These are phyloP conservation scores for Trichoderma aggressivum DNA, from an alignment of 2,329 filamentous ascomycete species.

Conservation along the genomic window DNA sequence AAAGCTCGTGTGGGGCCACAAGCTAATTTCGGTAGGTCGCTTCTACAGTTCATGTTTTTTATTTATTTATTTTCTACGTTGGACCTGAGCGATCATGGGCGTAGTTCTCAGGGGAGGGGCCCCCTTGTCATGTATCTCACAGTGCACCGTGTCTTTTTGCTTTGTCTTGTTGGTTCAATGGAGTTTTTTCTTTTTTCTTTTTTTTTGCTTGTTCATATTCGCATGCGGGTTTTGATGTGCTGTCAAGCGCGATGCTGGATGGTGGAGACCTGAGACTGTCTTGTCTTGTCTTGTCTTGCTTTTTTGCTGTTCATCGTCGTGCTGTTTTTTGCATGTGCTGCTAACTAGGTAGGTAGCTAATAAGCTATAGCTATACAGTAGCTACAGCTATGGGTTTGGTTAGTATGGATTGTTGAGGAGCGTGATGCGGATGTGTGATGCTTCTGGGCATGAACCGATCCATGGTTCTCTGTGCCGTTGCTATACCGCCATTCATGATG, in stretches of 20 bases:
- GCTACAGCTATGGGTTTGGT: neutral
- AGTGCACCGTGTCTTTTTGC: neutral
- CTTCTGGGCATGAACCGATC: neutral
- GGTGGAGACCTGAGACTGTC: neutral
- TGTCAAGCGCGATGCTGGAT: neutral
- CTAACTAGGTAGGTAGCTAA: neutral
- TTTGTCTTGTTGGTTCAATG: neutral
- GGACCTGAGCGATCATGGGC: constrained; percentile 7
- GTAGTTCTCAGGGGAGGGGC: constrained; percentile 7
- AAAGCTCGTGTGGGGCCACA: neutral
- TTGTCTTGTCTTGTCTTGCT: neutral
- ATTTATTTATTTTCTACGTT: neutral
- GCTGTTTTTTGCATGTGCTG: neutral
- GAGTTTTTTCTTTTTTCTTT: neutral
- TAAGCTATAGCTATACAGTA: neutral
- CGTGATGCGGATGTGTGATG: neutral
- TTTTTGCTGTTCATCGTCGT: neutral
- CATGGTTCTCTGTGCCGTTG: neutral
- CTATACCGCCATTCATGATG: neutral
- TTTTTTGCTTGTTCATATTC: neutral
- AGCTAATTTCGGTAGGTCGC: constrained; percentile 12
- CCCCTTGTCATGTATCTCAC: constrained; percentile 12
- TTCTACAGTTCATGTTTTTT: too few species aligned
- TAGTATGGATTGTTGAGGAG: neutral
- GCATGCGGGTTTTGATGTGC: constrained; percentile 6